phyloP scores from a whole-genome alignment of 1,284 basidiomycete species.

The Fistulinella cinereoalba region DNA sequence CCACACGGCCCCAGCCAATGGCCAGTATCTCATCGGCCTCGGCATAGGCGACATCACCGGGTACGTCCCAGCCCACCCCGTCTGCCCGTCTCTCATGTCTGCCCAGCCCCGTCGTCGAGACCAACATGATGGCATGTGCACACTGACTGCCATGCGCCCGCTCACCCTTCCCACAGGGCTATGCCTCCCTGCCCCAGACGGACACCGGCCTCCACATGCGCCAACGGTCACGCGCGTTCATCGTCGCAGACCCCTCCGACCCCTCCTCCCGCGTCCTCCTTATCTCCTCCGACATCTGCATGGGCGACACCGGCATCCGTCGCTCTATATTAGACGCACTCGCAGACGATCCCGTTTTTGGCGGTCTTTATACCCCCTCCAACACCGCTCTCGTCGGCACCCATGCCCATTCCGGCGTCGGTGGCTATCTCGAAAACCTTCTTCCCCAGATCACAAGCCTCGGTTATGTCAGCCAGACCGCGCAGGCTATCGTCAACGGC shows the following conservation, averaged over 20 bases:
- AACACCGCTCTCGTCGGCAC: slow-evolving; percentile 81
- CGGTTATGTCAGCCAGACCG: slow-evolving; percentile 69
- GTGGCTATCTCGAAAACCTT: slow-evolving; percentile 75
- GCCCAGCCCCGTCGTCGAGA: slow-evolving; percentile 68
- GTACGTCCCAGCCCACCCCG: slow-evolving; percentile 31
- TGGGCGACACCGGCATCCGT: slow-evolving; percentile 79
- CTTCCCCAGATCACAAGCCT: slow-evolving; percentile 75
- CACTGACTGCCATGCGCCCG: neutral
- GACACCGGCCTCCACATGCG: slow-evolving; percentile 81
- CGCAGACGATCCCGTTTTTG: slow-evolving; percentile 45
- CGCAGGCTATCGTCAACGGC: slow-evolving; percentile 68
- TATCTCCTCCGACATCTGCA: slow-evolving; percentile 76
- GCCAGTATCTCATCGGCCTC: slow-evolving; percentile 27
- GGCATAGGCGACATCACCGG: slow-evolving; percentile 80
- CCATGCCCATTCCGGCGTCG: slow-evolving; percentile 76
- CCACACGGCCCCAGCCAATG: slow-evolving; percentile 7
- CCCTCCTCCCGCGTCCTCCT: slow-evolving; percentile 64
- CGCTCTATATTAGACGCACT: slow-evolving; percentile 64
- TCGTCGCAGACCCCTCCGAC: slow-evolving; percentile 52
- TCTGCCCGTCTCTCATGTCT: neutral
- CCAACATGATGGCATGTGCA: slow-evolving; percentile 68
- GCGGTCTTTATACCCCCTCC: slow-evolving; percentile 61
- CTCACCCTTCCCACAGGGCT: slow-evolving; percentile 51
- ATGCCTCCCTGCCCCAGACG: slow-evolving; percentile 65
- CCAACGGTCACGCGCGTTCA: slow-evolving; percentile 73